Base-by-base conservation (phyloP, 768 basidiomycete species). In the Tephrocybe rancida region DNA sequence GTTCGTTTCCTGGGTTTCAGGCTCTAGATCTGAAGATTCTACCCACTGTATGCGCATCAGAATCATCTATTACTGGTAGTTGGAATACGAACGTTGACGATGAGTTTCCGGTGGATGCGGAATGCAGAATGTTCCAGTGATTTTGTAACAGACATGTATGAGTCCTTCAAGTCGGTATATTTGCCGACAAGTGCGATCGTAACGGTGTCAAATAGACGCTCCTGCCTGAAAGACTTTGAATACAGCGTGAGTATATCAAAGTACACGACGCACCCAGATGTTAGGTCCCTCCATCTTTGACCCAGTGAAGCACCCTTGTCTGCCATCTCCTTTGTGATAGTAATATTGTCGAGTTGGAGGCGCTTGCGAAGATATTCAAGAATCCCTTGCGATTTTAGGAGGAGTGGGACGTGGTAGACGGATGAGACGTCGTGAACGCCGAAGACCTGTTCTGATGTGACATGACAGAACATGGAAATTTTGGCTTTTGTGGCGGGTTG, bases 391-490 rank as follows among this genome's bases (percentile, higher is more conserved):
- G 92, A 87, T 60, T 89, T 85, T 29, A 99, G 80, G 16, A 98
- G 80, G 9, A 98, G 80, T 3, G 96, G 96, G 41, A 98, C 96
- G 64, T 98, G 96, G 70, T 99, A 99, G 29, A 98, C 94, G 34
- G 95, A 97, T 8, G 89, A 86, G 44, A 98, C 92, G 66, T 98
- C 94, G 67, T 98, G 96, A 6, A 98, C 90, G 50, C 95, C 96
- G 46, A 99, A 80, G 35, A 98, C 96, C 63, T 92, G 90, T 62
- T 92, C 87, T 3, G 87, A 77, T 3, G 85, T 75, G 61, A 99
- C 96, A 64, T 99, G 96, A 71, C 96, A 98, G 80, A 98, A 98
- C 95, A 98, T 98, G 56, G 93, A 94, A 37, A 99, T 96, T 71
- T 99, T 99, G 64, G 87, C 82, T 72, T 95, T 96, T 30, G 95